These are phyloP conservation scores for Byssochlamys sp. DNA, from an alignment of 2,329 filamentous ascomycete species.

Conservation along the genomic window DNA sequence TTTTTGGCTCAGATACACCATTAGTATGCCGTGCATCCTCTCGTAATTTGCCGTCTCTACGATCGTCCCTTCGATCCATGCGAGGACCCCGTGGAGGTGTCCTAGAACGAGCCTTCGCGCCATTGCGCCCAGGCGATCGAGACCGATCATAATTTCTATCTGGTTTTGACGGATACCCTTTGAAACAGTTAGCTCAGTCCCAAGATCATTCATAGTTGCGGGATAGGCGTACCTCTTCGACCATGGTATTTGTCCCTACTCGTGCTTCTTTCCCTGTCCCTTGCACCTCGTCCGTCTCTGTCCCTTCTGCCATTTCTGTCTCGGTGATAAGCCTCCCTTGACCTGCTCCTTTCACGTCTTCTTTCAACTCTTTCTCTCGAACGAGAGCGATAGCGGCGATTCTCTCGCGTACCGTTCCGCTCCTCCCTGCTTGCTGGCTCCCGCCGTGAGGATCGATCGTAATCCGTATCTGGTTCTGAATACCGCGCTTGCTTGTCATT, in stretches of 20 bases:
- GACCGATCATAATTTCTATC: conserved; percentile 29
- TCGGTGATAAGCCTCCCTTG: conserved; percentile 29
- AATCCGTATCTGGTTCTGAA: conserved; percentile 18
- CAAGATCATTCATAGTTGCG: neutral
- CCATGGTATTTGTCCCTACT: conserved; percentile 30
- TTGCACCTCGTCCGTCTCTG: conserved; percentile 27
- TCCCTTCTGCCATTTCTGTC: conserved; percentile 26
- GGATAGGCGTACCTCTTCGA: conserved; percentile 28
- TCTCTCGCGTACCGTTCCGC: conserved; percentile 29
- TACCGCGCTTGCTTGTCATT: conserved; percentile 22
- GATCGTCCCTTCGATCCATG: conserved; percentile 22
- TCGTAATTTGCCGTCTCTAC: conserved; percentile 19
- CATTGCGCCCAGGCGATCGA: conserved; percentile 28
- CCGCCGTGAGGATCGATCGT: conserved; percentile 29
- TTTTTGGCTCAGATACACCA: conserved; percentile 13
- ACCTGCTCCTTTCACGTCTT: conserved; percentile 35
- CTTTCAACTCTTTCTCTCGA: conserved; percentile 32
- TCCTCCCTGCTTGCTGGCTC: conserved; percentile 28
- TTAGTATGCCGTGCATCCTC: conserved; percentile 15
- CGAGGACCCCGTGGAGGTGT: conserved; percentile 28
- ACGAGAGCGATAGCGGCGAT: conserved; percentile 31
- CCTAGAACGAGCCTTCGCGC: conserved; percentile 24
- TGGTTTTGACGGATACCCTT: conserved; percentile 22
- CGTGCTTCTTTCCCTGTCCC: conserved; percentile 31
- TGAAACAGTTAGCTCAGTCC: neutral